Base-by-base conservation (phyloP, 1,284 basidiomycete species). In the Agaricales sp. region DNA sequence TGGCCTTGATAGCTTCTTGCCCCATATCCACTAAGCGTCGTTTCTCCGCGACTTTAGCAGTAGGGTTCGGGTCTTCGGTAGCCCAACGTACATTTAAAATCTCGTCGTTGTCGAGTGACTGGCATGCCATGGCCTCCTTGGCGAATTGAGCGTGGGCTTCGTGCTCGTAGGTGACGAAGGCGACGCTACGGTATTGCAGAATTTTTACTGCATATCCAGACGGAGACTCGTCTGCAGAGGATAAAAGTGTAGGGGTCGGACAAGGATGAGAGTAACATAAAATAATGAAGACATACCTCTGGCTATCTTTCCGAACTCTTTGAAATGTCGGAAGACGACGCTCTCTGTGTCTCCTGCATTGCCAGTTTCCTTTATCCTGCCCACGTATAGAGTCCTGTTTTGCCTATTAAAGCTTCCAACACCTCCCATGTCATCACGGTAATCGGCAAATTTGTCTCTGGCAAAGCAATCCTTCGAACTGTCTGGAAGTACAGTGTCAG, bases 361-460 rank as follows among this genome's bases (percentile, higher is more conserved):
- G 0, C 90, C 90, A 1, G 85, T 91, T 71, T 96, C 93, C 62
- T 87, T 88, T 56, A 99, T 92, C 54, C 92, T 77, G 1, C 93
- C 95, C 43, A 99, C 82, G 63, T 99, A 99, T 16, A 99, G 65
- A 41, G 96, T 99, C 52, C 94, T 73, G 64, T 99, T 99, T 63
- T 92, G 82, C 38, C 93, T 73, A 60, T 87, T 89, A 68, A 99
- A 97, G 50, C 89, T 92, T 18, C 95, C 95, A 20, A 98, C 95
- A 64, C 95, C 95, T 57, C 95, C 96, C 95, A 99, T 99, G 67
- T 99, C 96, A 64, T 99, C 95, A 55, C 95, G 75, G 68, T 98
- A 99, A 64, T 94, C 92, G 1, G 93, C 75, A 65, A 97, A 96
- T 69, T 98, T 98, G 70, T 97, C 93, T 49, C 95, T 76, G 0